Percentiles rank a stretch among this genome's conserved stretches.
These are phyloP conservation scores for Darksidea phi DNA, from an alignment of 495 filamentous ascomycete species.

Conservation along the genomic window DNA sequence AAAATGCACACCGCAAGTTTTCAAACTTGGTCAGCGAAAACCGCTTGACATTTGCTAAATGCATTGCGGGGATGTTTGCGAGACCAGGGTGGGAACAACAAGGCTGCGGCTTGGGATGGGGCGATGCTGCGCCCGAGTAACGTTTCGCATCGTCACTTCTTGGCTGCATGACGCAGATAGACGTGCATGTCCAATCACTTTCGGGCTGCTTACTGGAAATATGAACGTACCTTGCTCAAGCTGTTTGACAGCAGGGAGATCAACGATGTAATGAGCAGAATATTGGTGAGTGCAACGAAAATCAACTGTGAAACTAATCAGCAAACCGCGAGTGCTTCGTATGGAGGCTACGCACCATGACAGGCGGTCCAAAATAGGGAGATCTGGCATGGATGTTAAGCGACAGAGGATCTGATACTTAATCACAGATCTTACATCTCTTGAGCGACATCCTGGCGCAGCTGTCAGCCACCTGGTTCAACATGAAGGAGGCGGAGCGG, in stretches of 20 bases:
- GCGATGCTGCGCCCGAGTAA: background rate
- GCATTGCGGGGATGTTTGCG: background rate
- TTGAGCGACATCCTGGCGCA: constrained; percentile 41
- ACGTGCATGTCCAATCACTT: constrained; percentile 25
- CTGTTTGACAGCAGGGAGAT: constrained; percentile 91
- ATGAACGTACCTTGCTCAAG: constrained; percentile 66
- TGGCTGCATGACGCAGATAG: constrained; percentile 1
- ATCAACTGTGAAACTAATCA: constrained; percentile 49
- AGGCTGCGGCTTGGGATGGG: constrained; percentile 23
- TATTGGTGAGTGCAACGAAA: constrained; percentile 84
- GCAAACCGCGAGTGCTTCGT: constrained; percentile 24
- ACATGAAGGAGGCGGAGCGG: constrained; percentile 21
- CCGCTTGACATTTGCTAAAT: background rate
- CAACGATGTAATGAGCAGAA: constrained; percentile 84
- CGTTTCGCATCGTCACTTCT: background rate
- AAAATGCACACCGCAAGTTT: constrained; percentile 13
- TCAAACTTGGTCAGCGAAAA: background rate
- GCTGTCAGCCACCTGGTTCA: constrained; percentile 23
- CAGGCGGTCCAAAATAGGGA: constrained; percentile 60
- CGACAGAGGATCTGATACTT: constrained; percentile 49
- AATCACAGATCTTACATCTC: constrained; percentile 33
- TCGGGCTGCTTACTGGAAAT: constrained; percentile 19
- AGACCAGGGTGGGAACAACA: constrained; percentile 14
- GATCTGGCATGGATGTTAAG: constrained; percentile 42
- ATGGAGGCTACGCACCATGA: constrained; percentile 56